Evolutionary conservation across 768 basidiomycete species (phyloP), one percentile per base, ranked within the genome.

Genomic region (Serendipita sp.): DNA sequence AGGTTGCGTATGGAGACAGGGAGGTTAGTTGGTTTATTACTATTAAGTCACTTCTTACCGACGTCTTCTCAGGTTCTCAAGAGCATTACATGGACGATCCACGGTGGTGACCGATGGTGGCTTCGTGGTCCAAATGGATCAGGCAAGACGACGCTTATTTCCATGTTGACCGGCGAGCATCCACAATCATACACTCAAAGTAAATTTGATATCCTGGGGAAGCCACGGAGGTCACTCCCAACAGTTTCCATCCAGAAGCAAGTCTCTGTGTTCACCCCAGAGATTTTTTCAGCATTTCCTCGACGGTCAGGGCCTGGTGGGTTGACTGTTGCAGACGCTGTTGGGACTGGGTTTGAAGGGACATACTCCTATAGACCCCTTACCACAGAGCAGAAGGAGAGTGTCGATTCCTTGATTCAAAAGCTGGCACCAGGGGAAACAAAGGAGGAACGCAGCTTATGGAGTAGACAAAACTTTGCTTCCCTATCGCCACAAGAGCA

Each of bases 61-160:
- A 60, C n/a, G 10, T 8, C 10, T 30, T 11, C 28, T 13, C 62
- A 91, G 89, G 83, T 93, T 3, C 80, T 99, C 1, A 79, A 81
- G 66, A 76, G 84, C 65, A 82, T 97, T 54, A 80, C 81, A 64
- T 98, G 94, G 95, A 80, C 83, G 44, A 85, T 98, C 66, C 78
- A 78, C 2, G 80, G 82, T 68, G 91, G 91, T 45, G 85, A 94
- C 48, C 80, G 88, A 34, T 97, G 92, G 91, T 89, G 94, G 70
- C 82, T 99, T 11, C 82, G 85, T 70, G 94, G 95, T 7, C 76
- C 84, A 28, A 99, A 98, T 71, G 95, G 95, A 51, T 92, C 91
- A 0, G 95, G 95, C 15, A 99, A 98, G 76, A 93, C 93, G 0
- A 98, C 95, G 0, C 84, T 97, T 3, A 79, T 97, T 23, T 85